Percentiles rank a stretch among this genome's conserved stretches.
These are phyloP conservation scores for Phytophthora colocasiae DNA, from an alignment of 352 stramenopile genomes.

Conservation along the genomic window DNA sequence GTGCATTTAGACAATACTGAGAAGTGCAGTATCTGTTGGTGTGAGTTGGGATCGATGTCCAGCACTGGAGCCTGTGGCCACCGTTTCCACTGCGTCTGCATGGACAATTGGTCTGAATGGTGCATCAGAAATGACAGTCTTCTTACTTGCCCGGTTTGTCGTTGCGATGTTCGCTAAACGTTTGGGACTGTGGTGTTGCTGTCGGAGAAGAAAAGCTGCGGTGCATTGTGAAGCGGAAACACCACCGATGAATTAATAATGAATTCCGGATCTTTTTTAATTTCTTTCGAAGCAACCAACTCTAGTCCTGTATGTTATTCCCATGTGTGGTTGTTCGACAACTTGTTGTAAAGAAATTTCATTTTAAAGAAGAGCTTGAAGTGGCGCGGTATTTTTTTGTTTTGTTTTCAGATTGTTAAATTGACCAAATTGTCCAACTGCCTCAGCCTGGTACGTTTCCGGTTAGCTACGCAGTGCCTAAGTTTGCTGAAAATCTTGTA, in stretches of 20 bases:
- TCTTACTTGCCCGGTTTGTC: slow-evolving; percentile 26
- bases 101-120: slow-evolving; percentile 21
- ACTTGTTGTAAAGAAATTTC: too few species aligned
- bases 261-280: too few species aligned
- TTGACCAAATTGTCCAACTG: too few species aligned
- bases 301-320: too few species aligned
- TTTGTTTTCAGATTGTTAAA: too few species aligned
- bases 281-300: too few species aligned
- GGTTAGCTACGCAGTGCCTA: too few species aligned
- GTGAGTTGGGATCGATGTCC: not conserved
- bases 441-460: too few species aligned
- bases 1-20: not conserved
- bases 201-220: not conserved
- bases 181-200: not conserved
- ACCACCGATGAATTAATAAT: not conserved
- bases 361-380: too few species aligned
- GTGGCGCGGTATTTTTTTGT: too few species aligned
- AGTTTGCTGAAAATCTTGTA: too few species aligned
- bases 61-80: slow-evolving; percentile 20
- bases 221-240: not conserved
- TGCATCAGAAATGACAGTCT: slow-evolving; percentile 5
- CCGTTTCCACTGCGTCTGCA: slow-evolving; percentile 22
- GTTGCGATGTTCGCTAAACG: not conserved
- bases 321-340: too few species aligned
- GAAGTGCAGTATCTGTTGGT: slow-evolving; percentile 32